A percentile compares a stretch with the other conserved stretches of the same genome.
phyloP scores from a whole-genome alignment of 768 basidiomycete species.

The Trametes coccinea region DNA sequence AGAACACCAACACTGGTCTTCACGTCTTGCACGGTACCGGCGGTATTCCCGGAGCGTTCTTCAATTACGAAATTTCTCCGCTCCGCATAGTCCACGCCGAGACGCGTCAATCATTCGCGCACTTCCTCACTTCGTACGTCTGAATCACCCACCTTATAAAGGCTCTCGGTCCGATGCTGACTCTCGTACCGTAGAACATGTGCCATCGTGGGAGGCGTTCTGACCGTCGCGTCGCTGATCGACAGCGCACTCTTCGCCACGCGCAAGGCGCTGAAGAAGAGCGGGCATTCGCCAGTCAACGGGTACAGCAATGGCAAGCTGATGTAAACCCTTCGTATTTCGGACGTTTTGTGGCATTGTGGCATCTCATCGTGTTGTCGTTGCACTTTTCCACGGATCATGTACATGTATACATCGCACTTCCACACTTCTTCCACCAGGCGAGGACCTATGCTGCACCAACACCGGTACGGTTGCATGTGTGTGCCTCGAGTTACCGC shows the following conservation, averaged over 20 bases:
- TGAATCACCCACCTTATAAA: not conserved
- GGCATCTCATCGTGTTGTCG: not conserved
- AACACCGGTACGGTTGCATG: not conserved
- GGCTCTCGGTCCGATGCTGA: not conserved
- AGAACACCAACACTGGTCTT: conserved; percentile 61
- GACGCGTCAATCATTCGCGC: conserved; percentile 91
- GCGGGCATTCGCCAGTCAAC: conserved; percentile 21
- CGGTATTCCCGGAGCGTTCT: conserved; percentile 85
- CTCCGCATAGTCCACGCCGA: conserved; percentile 93
- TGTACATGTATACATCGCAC: conserved; percentile 15
- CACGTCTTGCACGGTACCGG: conserved; percentile 71
- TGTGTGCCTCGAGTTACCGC: not conserved
- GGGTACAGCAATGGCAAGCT: conserved; percentile 31
- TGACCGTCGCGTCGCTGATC: conserved; percentile 89
- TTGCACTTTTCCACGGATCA: conserved; percentile 11
- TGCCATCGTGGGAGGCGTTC: conserved; percentile 95
- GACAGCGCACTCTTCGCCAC: conserved; percentile 89
- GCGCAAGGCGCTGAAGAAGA: conserved; percentile 70
- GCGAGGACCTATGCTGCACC: not conserved
- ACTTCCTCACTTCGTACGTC: conserved; percentile 94
- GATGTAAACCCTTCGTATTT: conserved; percentile 25
- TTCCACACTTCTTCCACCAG: not conserved
- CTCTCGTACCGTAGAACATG: conserved; percentile 65
- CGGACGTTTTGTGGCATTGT: not conserved
- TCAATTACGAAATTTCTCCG: conserved; percentile 97